phyloP scores from a whole-genome alignment of 176 grass and related monocot genomes.

The Zizania latifolia region DNA sequence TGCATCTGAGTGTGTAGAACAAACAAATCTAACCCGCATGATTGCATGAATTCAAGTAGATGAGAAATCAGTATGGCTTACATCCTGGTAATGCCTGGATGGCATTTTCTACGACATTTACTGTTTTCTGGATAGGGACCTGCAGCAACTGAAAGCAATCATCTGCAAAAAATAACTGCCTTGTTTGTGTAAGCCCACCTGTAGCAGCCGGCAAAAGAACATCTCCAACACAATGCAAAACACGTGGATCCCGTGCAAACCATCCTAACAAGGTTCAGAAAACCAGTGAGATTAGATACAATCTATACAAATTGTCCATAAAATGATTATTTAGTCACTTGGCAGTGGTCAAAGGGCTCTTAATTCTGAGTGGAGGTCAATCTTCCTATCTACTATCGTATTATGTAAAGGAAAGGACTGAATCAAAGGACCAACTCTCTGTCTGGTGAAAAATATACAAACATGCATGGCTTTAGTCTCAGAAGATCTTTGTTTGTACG shows the following conservation, averaged over 20 bases:
- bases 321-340: background rate
- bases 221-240: conserved; percentile 68
- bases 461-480: background rate
- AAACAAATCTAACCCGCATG: background rate
- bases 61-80: conserved; percentile 35
- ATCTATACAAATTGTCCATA: background rate
- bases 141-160: conserved; percentile 76
- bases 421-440: background rate
- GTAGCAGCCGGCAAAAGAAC: conserved; percentile 56
- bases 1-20: background rate
- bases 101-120: conserved; percentile 72
- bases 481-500: background rate
- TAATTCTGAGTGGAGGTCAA: background rate
- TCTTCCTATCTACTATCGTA: background rate
- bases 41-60: conserved; percentile 9
- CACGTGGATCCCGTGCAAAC: conserved; percentile 74
- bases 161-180: conserved; percentile 71
- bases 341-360: background rate
- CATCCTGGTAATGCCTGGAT: conserved; percentile 59
- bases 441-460: background rate
- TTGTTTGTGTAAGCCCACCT: conserved; percentile 50
- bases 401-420: background rate
- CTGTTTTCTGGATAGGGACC: conserved; percentile 60
- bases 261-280: conserved; percentile 58
- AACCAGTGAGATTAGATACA: conserved; percentile 18